These are phyloP conservation scores for Colletotrichum lupini DNA, from an alignment of 2,329 filamentous ascomycete genomes.

Conservation along the genomic window DNA sequence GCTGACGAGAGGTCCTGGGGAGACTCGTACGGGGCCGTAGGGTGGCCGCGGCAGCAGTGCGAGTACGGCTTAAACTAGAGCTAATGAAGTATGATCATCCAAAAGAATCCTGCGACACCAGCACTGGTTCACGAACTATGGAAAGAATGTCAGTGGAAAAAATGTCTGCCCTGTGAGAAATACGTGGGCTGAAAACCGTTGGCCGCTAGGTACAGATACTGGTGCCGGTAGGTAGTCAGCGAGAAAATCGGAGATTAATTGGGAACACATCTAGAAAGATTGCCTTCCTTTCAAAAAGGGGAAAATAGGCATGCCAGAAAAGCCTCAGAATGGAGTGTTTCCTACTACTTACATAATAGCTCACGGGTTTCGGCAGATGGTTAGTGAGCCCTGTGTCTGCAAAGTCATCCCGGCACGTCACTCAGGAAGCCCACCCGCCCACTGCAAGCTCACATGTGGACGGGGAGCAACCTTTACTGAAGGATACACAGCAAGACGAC, in stretches of 20 bases:
- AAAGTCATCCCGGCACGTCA: slow-evolving; percentile 1
- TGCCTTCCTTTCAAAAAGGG: too few species aligned
- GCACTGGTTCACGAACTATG: neutral
- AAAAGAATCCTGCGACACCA: neutral
- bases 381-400: neutral
- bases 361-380: neutral
- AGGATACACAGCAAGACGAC: neutral
- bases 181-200: neutral
- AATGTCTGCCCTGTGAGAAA: neutral
- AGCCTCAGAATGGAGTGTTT: neutral
- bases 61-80: neutral
- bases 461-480: neutral
- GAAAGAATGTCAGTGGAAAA: neutral
- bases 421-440: slow-evolving; percentile 1
- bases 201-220: neutral
- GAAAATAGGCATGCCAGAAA: neutral
- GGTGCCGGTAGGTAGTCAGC: too few species aligned
- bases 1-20: neutral
- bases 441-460: slow-evolving; percentile 20
- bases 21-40: neutral
- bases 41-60: neutral
- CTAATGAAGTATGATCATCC: neutral
- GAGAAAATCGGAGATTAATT: neutral
- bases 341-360: neutral
- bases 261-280: neutral